Evolutionary conservation across 306 rosid genomes (phyloP).

Genomic region (Lotus japonicus): DNA sequence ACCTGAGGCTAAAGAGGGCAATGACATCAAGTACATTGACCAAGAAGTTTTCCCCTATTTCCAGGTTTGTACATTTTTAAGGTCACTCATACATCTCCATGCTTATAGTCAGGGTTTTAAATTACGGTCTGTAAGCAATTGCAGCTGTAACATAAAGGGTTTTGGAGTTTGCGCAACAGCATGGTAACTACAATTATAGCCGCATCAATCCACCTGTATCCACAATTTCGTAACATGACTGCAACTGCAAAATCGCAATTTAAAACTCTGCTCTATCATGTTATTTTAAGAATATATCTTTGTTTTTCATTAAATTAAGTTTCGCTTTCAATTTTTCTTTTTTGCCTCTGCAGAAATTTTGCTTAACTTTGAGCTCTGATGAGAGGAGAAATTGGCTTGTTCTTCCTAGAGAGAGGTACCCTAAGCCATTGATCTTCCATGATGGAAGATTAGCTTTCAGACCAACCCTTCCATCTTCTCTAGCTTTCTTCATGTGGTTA

Average conservation of each 20-base stretch:
- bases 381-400: conserved; percentile 50
- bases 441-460: conserved; percentile 73
- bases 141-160: too few species aligned
- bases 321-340: not conserved
- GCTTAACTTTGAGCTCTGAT: conserved; percentile 31
- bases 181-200: too few species aligned
- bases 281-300: not conserved
- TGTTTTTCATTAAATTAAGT: too few species aligned
- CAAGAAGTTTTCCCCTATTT: conserved; percentile 32
- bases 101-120: too few species aligned
- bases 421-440: conserved; percentile 59
- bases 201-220: too few species aligned
- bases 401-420: conserved; percentile 51
- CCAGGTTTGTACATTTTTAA: conserved; percentile 34
- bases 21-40: conserved; percentile 22
- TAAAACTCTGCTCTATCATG: too few species aligned
- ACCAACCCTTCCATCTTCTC: conserved; percentile 40
- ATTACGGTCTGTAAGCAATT: too few species aligned
- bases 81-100: not conserved
- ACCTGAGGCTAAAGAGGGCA: not conserved
- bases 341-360: conserved; percentile 39
- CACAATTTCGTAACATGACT: too few species aligned
- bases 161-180: too few species aligned
- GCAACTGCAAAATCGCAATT: too few species aligned
- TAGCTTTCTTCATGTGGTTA: conserved; percentile 55